Percentiles rank a stretch among this genome's conserved stretches.
These are phyloP conservation scores for Lanmaoa rubissima DNA, from an alignment of 768 basidiomycete genomes.

Conservation along the genomic window DNA sequence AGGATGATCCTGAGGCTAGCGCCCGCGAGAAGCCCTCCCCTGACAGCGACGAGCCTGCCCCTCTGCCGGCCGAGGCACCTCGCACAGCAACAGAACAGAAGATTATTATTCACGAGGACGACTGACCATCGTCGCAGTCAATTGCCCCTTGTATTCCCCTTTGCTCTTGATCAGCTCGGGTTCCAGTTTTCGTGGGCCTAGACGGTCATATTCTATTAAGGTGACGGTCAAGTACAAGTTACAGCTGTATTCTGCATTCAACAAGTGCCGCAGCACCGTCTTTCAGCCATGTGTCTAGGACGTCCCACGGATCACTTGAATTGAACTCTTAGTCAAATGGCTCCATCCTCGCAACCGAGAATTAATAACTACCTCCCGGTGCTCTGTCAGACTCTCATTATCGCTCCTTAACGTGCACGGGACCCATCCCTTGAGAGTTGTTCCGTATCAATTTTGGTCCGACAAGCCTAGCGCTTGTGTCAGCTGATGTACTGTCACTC, in stretches of 20 bases:
- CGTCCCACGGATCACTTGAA: background rate
- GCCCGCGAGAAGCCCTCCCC: constrained; percentile 1
- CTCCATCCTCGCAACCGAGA: background rate
- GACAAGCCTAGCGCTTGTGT: background rate
- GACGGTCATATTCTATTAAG: background rate
- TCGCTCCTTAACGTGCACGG: background rate
- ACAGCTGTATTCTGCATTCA: constrained; percentile 2
- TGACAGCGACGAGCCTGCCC: constrained; percentile 1
- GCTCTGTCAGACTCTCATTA: no score
- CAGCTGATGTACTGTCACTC: background rate
- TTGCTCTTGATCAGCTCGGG: background rate
- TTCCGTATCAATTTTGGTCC: background rate
- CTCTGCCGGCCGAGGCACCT: constrained; percentile 6
- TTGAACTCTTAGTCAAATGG: background rate
- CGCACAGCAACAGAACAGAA: constrained; percentile 35
- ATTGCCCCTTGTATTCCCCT: background rate
- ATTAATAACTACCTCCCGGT: background rate
- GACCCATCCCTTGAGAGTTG: background rate
- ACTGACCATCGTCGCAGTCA: constrained; percentile 27
- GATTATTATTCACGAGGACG: constrained; percentile 53
- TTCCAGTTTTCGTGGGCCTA: background rate
- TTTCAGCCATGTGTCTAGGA: background rate
- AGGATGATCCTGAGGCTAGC: constrained; percentile 25
- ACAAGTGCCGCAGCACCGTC: background rate
- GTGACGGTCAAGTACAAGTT: constrained; percentile 7